A percentile compares a stretch with the other conserved stretches of the same genome.
These are phyloP conservation scores for Petrea volubilis DNA, from an alignment of 257 asterid genomes.

Conservation along the genomic window DNA sequence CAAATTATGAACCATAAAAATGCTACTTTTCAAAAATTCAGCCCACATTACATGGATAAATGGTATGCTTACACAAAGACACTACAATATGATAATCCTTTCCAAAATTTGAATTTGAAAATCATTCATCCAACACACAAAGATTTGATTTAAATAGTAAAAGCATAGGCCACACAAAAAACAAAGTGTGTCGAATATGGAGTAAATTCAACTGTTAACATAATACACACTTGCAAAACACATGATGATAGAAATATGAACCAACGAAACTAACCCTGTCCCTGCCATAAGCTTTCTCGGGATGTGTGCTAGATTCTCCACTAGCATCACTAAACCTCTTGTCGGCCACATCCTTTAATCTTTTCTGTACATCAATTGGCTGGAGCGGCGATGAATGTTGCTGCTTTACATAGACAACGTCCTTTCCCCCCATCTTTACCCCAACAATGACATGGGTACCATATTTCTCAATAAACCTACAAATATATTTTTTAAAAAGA, in stretches of 20 bases:
- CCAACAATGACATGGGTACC: slow-evolving; percentile 89
- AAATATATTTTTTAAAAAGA: not conserved
- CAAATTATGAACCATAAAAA: not conserved
- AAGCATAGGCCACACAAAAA: not conserved
- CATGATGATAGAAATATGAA: slow-evolving; percentile 16
- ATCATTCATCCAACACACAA: slow-evolving; percentile 12
- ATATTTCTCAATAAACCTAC: slow-evolving; percentile 72
- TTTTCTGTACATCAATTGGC: slow-evolving; percentile 60
- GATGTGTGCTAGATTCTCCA: slow-evolving; percentile 37
- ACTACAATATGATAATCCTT: not conserved
- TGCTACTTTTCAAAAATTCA: not conserved
- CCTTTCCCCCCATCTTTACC: slow-evolving; percentile 85
- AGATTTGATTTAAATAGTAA: not conserved
- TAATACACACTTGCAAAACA: not conserved
- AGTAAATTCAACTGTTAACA: not conserved
- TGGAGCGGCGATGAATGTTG: slow-evolving; percentile 63
- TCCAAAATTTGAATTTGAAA: slow-evolving; percentile 5
- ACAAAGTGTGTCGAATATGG: not conserved
- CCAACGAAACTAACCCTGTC: slow-evolving; percentile 49
- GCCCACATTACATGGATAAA: not conserved
- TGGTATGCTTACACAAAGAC: not conserved
- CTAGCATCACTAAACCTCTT: slow-evolving; percentile 58
- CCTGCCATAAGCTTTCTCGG: slow-evolving; percentile 34
- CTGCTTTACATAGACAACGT: slow-evolving; percentile 71
- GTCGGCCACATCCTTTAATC: slow-evolving; percentile 76